These are phyloP conservation scores for Catenaria anguillulae DNA, from an alignment of 371 early-diverging fungal genomes.

Conservation along the genomic window DNA sequence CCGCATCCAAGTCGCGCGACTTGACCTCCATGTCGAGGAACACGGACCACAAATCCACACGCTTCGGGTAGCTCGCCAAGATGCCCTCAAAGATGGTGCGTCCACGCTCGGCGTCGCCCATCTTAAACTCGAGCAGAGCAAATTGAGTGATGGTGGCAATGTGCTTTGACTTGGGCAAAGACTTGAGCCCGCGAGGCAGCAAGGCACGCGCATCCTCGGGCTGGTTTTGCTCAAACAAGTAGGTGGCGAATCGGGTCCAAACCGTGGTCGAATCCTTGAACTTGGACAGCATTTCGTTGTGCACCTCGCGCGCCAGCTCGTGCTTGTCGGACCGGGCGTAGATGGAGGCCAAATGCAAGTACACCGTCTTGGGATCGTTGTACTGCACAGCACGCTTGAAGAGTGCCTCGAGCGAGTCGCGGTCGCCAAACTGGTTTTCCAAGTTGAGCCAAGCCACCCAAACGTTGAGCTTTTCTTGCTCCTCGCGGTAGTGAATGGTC, in stretches of 20 bases:
- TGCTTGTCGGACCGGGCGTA: constrained; percentile 67
- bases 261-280: constrained; percentile 75
- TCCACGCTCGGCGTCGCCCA: constrained; percentile 85
- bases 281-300: constrained; percentile 59
- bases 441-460: constrained; percentile 87
- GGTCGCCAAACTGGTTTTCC: constrained; percentile 80
- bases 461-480: constrained; percentile 87
- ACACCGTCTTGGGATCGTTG: constrained; percentile 75
- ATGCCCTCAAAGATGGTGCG: constrained; percentile 91
- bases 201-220: constrained; percentile 60
- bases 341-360: constrained; percentile 69
- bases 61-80: constrained; percentile 76
- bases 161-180: constrained; percentile 34
- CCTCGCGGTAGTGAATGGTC: constrained; percentile 81
- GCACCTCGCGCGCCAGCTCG: constrained; percentile 56
- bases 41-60: constrained; percentile 85
- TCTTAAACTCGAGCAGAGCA: constrained; percentile 86
- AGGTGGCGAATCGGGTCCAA: constrained; percentile 72
- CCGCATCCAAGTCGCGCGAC: constrained; percentile 43
- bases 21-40: constrained; percentile 90
- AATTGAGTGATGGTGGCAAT: constrained; percentile 75
- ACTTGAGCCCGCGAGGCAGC: constrained; percentile 57
- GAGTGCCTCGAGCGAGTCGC: constrained; percentile 53
- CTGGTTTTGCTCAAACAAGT: constrained; percentile 48
- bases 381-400: constrained; percentile 67